Evolutionary conservation across 2,329 filamentous ascomycete genomes (phyloP).

Genomic region (Beauveria rudraprayagi): DNA sequence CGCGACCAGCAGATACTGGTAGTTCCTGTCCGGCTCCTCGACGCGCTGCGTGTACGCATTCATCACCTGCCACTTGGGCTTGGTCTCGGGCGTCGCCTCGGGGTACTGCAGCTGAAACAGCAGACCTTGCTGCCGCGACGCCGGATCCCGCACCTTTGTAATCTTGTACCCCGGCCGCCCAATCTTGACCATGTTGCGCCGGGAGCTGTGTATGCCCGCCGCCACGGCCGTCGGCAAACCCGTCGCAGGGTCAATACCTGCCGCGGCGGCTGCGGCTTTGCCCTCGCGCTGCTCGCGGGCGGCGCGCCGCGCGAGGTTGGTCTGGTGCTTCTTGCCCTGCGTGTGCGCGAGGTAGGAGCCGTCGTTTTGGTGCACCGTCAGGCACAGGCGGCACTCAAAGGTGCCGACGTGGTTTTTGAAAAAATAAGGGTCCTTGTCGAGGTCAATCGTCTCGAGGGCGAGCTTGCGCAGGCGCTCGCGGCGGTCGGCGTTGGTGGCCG

Average conservation of each 20-base stretch:
- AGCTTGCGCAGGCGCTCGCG: conserved; percentile 96
- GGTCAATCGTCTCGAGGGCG: conserved; percentile 95
- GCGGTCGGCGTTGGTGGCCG: conserved; percentile 91
- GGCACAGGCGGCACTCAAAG: conserved; percentile 93
- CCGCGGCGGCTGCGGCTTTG: conserved; percentile 40
- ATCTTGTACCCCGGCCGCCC: conserved; percentile 96
- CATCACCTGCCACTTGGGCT: conserved; percentile 90
- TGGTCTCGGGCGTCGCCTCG: conserved; percentile 68
- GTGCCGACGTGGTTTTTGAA: conserved; percentile 99
- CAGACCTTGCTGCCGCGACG: conserved; percentile 80
- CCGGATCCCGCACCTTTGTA: conserved; percentile 85
- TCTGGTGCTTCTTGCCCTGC: conserved; percentile 97
- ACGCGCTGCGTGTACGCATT: conserved; percentile 93
- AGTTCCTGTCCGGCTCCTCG: conserved; percentile 89
- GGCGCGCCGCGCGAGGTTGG: conserved; percentile 88
- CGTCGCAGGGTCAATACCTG: conserved; percentile 52
- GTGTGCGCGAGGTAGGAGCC: conserved; percentile 98
- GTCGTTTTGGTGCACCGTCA: conserved; percentile 98
- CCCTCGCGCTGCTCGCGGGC: conserved; percentile 94
- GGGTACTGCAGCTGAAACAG: conserved; percentile 97
- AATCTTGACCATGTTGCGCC: conserved; percentile 86
- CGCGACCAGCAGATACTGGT: conserved; percentile 89
- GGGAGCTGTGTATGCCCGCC: conserved; percentile 58
- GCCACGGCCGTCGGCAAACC: conserved; percentile 68
- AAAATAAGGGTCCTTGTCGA: conserved; percentile 99